Evolutionary conservation across 805 yeast species (phyloP).

Genomic region (Metschnikowia santaceciliae): DNA sequence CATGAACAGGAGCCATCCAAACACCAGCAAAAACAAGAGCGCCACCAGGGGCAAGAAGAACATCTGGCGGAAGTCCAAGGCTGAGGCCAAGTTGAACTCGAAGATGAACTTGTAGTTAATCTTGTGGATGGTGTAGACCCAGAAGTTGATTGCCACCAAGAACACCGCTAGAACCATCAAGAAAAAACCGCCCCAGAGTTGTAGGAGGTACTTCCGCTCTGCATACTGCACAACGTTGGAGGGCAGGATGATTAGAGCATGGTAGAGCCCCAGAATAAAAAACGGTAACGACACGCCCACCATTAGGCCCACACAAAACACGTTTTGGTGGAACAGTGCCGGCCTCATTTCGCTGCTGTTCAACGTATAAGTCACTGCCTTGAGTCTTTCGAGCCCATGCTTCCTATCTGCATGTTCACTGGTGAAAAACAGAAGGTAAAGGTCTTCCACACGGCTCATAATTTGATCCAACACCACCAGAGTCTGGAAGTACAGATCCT

Average conservation of each 20-base stretch:
- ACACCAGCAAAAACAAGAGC: slow-evolving; percentile 52
- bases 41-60: slow-evolving; percentile 60
- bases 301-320: slow-evolving; percentile 62
- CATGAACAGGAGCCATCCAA: slow-evolving; percentile 73
- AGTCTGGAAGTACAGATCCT: slow-evolving; percentile 50
- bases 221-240: slow-evolving; percentile 35
- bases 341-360: slow-evolving; percentile 26
- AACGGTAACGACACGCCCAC: slow-evolving; percentile 72
- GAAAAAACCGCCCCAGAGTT: slow-evolving; percentile 92
- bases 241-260: slow-evolving; percentile 40
- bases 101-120: slow-evolving; percentile 90
- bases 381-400: slow-evolving; percentile 64
- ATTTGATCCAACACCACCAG: slow-evolving; percentile 67
- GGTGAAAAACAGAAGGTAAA: slow-evolving; percentile 64
- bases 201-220: slow-evolving; percentile 62
- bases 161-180: slow-evolving; percentile 55
- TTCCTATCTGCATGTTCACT: slow-evolving; percentile 49
- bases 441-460: slow-evolving; percentile 58
- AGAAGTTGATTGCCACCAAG: slow-evolving; percentile 65
- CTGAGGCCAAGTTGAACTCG: slow-evolving; percentile 72
- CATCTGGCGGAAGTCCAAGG: slow-evolving; percentile 62
- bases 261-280: slow-evolving; percentile 52
- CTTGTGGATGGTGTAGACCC: slow-evolving; percentile 67
- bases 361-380: slow-evolving; percentile 38
- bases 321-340: slow-evolving; percentile 35